Evolutionary conservation across 768 basidiomycete species (phyloP).

Genomic region (Calocybe indica): DNA sequence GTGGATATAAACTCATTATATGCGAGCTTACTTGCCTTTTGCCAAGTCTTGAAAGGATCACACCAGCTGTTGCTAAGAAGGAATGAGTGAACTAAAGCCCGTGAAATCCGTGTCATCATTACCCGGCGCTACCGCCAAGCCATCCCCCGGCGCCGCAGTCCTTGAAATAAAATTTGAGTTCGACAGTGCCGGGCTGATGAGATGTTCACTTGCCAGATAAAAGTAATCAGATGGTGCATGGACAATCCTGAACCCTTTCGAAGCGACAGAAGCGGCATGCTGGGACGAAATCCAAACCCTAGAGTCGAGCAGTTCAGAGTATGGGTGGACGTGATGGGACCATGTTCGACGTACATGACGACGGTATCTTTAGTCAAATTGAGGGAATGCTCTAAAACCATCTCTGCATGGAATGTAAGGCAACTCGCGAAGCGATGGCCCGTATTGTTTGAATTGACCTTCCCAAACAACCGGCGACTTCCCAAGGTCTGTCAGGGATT

Average conservation of each 20-base stretch:
- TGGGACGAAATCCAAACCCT: slow-evolving; percentile 71
- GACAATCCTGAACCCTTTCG: slow-evolving; percentile 54
- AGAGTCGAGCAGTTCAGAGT: neutral
- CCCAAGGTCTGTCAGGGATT: slow-evolving; percentile 40
- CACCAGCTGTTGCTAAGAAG: slow-evolving; percentile 56
- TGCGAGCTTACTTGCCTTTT: slow-evolving; percentile 36
- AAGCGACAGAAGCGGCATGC: slow-evolving; percentile 50
- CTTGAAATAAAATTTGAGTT: slow-evolving; percentile 12
- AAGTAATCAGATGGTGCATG: slow-evolving; percentile 76
- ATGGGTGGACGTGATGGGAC: neutral
- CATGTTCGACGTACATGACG: slow-evolving; percentile 39
- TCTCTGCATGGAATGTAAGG: slow-evolving; percentile 45
- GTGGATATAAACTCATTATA: neutral
- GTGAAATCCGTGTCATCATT: neutral
- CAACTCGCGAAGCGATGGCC: slow-evolving; percentile 7
- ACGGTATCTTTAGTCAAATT: slow-evolving; percentile 41
- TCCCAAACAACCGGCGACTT: slow-evolving; percentile 85
- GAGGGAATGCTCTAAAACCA: slow-evolving; percentile 51
- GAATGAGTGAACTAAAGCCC: neutral
- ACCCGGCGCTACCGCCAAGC: slow-evolving; percentile 47
- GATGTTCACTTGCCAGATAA: slow-evolving; percentile 46
- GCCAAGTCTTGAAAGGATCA: slow-evolving; percentile 79
- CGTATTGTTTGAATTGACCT: slow-evolving; percentile 26
- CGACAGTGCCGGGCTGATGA: slow-evolving; percentile 10
- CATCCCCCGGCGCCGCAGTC: slow-evolving; percentile 73